These are phyloP conservation scores for Russula vinacea DNA, from an alignment of 768 basidiomycete genomes.

Conservation along the genomic window DNA sequence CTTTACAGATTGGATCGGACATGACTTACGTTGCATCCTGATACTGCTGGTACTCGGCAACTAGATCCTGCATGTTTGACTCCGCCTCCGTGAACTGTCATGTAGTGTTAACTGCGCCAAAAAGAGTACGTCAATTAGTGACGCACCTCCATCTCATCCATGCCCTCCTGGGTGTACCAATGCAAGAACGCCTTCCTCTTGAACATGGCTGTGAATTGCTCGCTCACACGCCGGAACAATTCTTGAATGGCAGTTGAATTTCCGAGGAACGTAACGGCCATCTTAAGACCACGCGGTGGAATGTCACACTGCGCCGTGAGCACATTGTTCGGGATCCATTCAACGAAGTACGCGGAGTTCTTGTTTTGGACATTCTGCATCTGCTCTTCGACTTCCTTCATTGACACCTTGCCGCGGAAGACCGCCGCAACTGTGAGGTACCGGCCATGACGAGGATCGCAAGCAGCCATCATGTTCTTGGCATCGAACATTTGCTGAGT, in stretches of 20 bases:
- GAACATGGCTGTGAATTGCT: conserved; percentile 99
- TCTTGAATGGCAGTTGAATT: conserved; percentile 98
- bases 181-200: conserved; percentile 98
- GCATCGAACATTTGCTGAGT: conserved; percentile 99
- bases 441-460: conserved; percentile 93
- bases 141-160: conserved; percentile 93
- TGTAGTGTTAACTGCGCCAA: neutral
- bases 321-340: conserved; percentile 99
- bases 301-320: conserved; percentile 98
- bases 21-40: conserved; percentile 81
- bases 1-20: conserved; percentile 30
- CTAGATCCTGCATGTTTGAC: conserved; percentile 98
- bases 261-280: conserved; percentile 96
- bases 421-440: conserved; percentile 97
- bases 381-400: conserved; percentile 99
- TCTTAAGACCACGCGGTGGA: conserved; percentile 90
- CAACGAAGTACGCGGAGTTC: conserved; percentile 97
- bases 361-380: conserved; percentile 98
- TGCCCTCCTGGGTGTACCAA: conserved; percentile 99
- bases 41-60: conserved; percentile 97
- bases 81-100: conserved; percentile 92
- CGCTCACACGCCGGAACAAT: conserved; percentile 97
- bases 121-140: neutral
- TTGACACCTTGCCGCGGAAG: conserved; percentile 99
- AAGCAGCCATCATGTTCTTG: conserved; percentile 99